Percentiles rank a stretch among this genome's conserved stretches.
phyloP scores from a whole-genome alignment of 148 eudicot genomes.

The Rhododendron griersonianum region DNA sequence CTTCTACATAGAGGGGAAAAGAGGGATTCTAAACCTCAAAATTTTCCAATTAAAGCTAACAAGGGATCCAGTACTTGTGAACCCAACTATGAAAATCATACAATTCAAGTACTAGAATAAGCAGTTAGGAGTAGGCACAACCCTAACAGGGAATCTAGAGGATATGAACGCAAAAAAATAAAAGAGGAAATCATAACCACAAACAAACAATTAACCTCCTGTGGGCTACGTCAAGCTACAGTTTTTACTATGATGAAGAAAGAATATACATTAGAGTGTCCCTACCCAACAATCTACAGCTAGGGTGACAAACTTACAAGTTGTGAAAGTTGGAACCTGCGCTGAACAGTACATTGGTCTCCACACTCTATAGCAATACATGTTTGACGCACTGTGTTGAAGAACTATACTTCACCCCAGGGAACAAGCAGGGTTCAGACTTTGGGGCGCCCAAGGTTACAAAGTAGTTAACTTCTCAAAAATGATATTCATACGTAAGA shows the following conservation, averaged over 20 bases:
- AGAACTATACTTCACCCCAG: background rate
- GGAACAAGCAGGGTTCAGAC: background rate
- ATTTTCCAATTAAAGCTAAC: background rate
- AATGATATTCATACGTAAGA: background rate
- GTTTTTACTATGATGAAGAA: background rate
- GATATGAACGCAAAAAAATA: background rate
- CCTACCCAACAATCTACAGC: background rate
- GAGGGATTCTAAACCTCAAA: background rate
- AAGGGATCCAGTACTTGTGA: background rate
- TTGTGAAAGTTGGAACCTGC: background rate
- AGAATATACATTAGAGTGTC: background rate
- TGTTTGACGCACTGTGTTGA: background rate
- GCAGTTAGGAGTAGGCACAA: background rate
- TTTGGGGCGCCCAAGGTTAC: background rate
- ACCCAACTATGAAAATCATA: background rate
- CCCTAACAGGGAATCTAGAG: background rate
- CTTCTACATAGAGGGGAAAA: background rate
- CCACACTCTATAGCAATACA: background rate
- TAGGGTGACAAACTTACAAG: background rate
- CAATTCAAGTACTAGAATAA: background rate
- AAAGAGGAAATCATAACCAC: background rate
- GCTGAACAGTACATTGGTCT: background rate
- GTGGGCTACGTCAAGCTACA: background rate
- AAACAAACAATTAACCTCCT: background rate
- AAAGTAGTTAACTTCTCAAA: background rate